phyloP scores from a whole-genome alignment of 345 rosid species.

The Salix caprea region DNA sequence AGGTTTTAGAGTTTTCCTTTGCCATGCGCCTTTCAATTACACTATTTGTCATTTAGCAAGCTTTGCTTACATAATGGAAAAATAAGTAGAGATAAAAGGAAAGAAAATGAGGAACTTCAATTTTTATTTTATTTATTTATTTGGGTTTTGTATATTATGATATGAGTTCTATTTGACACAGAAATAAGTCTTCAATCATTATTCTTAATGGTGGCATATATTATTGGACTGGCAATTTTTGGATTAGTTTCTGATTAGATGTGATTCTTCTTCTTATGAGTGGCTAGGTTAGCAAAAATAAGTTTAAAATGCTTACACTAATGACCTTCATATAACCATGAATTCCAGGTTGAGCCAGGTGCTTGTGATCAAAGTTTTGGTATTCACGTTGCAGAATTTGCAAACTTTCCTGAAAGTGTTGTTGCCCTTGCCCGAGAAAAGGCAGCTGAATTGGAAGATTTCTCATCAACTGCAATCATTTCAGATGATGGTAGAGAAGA shows the following conservation, averaged over 20 bases:
- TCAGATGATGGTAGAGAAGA: constrained; percentile 35
- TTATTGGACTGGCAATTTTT: not conserved
- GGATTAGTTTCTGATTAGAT: not conserved
- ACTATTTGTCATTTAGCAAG: not conserved
- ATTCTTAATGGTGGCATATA: not conserved
- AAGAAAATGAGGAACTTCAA: not conserved
- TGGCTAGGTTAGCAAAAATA: not conserved
- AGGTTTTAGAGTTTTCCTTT: not conserved
- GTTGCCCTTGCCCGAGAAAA: constrained; percentile 89
- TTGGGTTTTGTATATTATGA: not conserved
- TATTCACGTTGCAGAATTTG: constrained; percentile 96
- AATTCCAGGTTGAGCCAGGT: constrained; percentile 77
- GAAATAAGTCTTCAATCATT: not conserved
- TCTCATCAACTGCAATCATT: constrained; percentile 57
- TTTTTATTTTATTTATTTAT: not conserved
- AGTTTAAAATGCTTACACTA: constrained; percentile 10
- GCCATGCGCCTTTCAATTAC: not conserved
- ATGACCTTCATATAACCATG: not conserved
- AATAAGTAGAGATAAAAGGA: not conserved
- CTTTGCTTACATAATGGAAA: not conserved
- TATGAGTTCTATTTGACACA: not conserved
- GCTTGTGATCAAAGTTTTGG: constrained; percentile 99
- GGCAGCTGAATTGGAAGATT: constrained; percentile 94
- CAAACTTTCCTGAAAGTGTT: constrained; percentile 92
- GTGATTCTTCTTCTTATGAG: not conserved